These are phyloP conservation scores for Nitzschia sp. DNA, from an alignment of 108 stramenopile species.

Conservation along the genomic window DNA sequence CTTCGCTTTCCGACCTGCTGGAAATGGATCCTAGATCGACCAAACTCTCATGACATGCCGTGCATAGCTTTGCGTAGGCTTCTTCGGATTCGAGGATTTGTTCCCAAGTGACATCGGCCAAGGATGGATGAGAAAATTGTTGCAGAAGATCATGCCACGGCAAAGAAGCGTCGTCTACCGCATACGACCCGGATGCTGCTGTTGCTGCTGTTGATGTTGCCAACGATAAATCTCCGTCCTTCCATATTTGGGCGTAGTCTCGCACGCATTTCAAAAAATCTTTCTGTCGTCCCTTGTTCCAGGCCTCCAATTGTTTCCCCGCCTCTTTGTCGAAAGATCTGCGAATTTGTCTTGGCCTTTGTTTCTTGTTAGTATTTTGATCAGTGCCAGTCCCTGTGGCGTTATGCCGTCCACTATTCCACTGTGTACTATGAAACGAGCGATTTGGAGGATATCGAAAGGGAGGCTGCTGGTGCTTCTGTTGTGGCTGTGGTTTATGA, in stretches of 20 bases:
- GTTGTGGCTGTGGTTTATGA: too few relatives aligned
- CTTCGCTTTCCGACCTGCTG: too few relatives aligned
- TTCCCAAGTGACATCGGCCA: conserved; percentile 6
- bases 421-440: too few relatives aligned
- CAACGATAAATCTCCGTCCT: not conserved
- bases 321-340: too few relatives aligned
- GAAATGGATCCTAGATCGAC: conserved; percentile 7
- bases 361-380: too few relatives aligned
- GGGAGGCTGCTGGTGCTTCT: too few relatives aligned
- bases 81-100: conserved; percentile 24
- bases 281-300: not conserved
- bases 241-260: too few relatives aligned
- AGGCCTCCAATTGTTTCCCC: not conserved
- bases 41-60: not conserved
- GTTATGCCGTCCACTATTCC: too few relatives aligned
- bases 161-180: not conserved
- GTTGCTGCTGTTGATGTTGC: not conserved
- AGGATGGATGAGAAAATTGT: not conserved
- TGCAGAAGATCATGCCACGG: not conserved
- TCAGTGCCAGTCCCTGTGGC: too few relatives aligned
- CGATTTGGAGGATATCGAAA: too few relatives aligned
- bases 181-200: not conserved
- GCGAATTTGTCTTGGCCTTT: too few relatives aligned
- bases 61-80: conserved; percentile 13
- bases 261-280: not conserved